phyloP scores from a whole-genome alignment of 805 yeast species.

The Myxozyma geophila region DNA sequence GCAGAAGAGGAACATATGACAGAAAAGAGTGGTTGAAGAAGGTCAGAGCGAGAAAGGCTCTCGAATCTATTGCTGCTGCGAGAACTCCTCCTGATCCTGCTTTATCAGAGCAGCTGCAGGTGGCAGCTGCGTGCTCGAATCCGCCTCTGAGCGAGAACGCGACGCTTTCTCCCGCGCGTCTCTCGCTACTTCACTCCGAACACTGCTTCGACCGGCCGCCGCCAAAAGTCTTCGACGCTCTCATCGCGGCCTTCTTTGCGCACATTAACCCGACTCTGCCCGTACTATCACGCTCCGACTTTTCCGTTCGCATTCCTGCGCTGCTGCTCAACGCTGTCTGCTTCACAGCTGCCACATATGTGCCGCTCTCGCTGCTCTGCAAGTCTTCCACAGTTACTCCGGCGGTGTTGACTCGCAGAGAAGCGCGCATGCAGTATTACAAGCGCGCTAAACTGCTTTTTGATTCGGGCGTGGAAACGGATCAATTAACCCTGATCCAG shows the following conservation, averaged over 20 bases:
- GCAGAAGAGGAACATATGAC: constrained; percentile 29
- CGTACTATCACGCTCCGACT: constrained; percentile 12
- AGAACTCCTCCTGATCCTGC: no score
- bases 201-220: constrained; percentile 21
- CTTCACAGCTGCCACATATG: constrained; percentile 17
- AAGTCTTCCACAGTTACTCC: neutral
- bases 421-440: constrained; percentile 12
- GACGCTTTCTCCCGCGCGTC: neutral
- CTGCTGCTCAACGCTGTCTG: constrained; percentile 25
- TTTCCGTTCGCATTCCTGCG: constrained; percentile 9
- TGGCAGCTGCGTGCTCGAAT: constrained; percentile 3
- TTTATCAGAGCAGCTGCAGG: no score
- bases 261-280: constrained; percentile 33
- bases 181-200: constrained; percentile 5
- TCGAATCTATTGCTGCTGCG: no score
- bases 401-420: constrained; percentile 1
- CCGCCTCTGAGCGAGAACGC: neutral
- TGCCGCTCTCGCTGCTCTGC: constrained; percentile 10
- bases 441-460: constrained; percentile 15
- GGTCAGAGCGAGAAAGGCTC: constrained; percentile 11
- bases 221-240: constrained; percentile 12
- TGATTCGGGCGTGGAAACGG: constrained; percentile 7
- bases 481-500: constrained; percentile 5
- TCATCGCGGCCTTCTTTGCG: constrained; percentile 25
- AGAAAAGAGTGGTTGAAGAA: constrained; percentile 26